A percentile compares a stretch with the other conserved stretches of the same genome.
These are phyloP conservation scores for Pistacia vera DNA, from an alignment of 345 rosid species.

Conservation along the genomic window DNA sequence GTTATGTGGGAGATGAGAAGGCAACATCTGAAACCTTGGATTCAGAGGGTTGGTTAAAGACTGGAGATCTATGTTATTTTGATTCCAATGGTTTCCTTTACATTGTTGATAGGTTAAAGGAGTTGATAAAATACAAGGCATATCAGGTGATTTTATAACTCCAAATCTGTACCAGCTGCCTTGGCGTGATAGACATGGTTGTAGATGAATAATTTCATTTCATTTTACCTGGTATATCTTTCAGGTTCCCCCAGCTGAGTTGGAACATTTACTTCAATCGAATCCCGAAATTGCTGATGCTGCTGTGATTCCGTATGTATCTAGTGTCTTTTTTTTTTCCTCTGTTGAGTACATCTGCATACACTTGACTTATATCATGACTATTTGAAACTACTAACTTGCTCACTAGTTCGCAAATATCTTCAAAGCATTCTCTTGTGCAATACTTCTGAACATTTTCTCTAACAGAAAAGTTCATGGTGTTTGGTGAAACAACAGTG, in stretches of 20 bases:
- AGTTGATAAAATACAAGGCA: constrained; percentile 93
- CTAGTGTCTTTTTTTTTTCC: not conserved
- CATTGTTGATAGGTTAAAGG: constrained; percentile 89
- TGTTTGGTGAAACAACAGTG: not conserved
- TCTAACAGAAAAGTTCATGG: not conserved
- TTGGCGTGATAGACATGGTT: not conserved
- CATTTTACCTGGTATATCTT: constrained; percentile 15
- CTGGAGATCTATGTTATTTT: constrained; percentile 91
- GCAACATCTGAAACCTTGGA: constrained; percentile 89
- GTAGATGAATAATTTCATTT: not conserved
- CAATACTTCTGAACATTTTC: not conserved
- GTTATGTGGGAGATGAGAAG: constrained; percentile 80
- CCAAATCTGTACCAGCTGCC: not conserved
- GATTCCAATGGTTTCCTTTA: constrained; percentile 76
- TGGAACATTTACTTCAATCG: constrained; percentile 83
- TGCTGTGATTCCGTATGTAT: constrained; percentile 90
- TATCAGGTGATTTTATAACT: constrained; percentile 67
- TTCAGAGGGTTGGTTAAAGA: constrained; percentile 90
- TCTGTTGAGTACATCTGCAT: not conserved
- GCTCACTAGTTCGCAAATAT: not conserved
- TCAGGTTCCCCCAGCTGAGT: constrained; percentile 94
- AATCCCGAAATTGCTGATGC: constrained; percentile 81
- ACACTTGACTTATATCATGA: not conserved
- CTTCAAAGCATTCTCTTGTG: not conserved
- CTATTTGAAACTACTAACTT: not conserved